Conservation (phyloP, 2,329 filamentous ascomycete species). For the Grosmannia huntii region DNA sequence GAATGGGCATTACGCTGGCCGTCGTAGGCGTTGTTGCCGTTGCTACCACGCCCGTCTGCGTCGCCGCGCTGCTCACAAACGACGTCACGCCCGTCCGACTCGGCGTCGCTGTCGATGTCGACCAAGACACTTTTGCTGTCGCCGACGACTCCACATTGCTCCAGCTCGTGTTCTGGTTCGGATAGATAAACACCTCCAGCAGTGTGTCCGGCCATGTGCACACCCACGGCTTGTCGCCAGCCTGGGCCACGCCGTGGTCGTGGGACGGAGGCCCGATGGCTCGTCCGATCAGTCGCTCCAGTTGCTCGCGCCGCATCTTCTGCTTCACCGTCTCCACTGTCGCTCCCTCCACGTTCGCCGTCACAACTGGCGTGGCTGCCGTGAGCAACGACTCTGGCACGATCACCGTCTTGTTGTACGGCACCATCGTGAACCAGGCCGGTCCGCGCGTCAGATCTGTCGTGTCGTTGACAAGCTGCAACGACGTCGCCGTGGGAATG, state of each 20-base stretch:
- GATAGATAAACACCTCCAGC: conserved; percentile 45
- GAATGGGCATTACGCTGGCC: neutral
- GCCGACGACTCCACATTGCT: conserved; percentile 8
- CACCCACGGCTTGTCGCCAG: conserved; percentile 43
- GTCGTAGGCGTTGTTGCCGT: conserved; percentile 2
- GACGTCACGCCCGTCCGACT: neutral
- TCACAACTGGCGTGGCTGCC: neutral
- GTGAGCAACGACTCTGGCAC: conserved; percentile 30
- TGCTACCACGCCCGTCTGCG: conserved; percentile 1
- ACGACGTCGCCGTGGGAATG: conserved; percentile 22
- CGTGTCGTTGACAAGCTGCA: conserved; percentile 39
- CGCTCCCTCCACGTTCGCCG: conserved; percentile 8
- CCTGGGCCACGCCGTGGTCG: conserved; percentile 25
- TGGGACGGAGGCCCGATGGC: conserved; percentile 16
- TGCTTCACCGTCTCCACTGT: neutral
- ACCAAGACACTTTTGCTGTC: neutral
- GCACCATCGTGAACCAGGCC: conserved; percentile 36
- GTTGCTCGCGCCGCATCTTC: neutral
- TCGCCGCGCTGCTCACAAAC: neutral
- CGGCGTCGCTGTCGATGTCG: conserved; percentile 8
- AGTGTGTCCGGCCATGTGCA: conserved; percentile 44
- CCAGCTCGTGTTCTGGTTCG: conserved; percentile 35
- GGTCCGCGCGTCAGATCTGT: conserved; percentile 35
- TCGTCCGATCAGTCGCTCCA: neutral
- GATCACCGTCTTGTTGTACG: conserved; percentile 45